Conservation (phyloP, 2,329 filamentous ascomycete genomes). For the Pyrenophora tritici-repentis region DNA sequence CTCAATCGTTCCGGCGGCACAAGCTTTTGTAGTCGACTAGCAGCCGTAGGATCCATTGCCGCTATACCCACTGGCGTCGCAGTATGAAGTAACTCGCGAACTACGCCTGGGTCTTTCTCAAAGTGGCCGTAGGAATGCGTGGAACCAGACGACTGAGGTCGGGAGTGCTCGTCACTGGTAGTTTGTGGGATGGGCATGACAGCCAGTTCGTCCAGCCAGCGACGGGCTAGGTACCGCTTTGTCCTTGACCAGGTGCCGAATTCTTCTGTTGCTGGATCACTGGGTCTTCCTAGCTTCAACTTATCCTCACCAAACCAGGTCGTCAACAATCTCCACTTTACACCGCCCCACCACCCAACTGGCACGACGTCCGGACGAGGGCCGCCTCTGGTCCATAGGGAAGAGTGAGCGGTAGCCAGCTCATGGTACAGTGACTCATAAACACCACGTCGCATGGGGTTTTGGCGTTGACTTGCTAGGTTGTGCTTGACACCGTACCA, state of each 20-base stretch:
- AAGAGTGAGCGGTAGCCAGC: conserved; percentile 52
- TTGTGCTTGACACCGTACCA: conserved; percentile 57
- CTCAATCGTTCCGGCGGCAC: conserved; percentile 28
- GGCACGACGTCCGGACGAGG: conserved; percentile 51
- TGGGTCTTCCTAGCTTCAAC: conserved; percentile 44
- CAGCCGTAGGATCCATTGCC: conserved; percentile 44
- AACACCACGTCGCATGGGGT: conserved; percentile 54
- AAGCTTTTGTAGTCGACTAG: conserved; percentile 29
- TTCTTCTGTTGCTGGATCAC: conserved; percentile 44
- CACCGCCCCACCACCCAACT: conserved; percentile 40
- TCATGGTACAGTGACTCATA: conserved; percentile 58
- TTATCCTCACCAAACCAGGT: conserved; percentile 53
- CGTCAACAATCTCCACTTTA: conserved; percentile 57
- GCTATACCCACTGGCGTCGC: conserved; percentile 46
- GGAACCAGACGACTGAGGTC: not conserved
- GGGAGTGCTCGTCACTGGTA: not conserved
- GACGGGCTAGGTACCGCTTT: conserved; percentile 47
- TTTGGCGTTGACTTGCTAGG: conserved; percentile 49
- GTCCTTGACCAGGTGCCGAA: conserved; percentile 47
- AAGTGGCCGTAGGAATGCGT: not conserved
- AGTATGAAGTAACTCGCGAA: conserved; percentile 42
- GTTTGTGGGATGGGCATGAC: conserved; percentile 22
- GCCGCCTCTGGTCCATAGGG: conserved; percentile 56
- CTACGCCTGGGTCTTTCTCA: conserved; percentile 33
- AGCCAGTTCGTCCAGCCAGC: conserved; percentile 49